These are phyloP conservation scores for Stromatinia cepivora DNA, from an alignment of 2,329 filamentous ascomycete species.

Conservation along the genomic window DNA sequence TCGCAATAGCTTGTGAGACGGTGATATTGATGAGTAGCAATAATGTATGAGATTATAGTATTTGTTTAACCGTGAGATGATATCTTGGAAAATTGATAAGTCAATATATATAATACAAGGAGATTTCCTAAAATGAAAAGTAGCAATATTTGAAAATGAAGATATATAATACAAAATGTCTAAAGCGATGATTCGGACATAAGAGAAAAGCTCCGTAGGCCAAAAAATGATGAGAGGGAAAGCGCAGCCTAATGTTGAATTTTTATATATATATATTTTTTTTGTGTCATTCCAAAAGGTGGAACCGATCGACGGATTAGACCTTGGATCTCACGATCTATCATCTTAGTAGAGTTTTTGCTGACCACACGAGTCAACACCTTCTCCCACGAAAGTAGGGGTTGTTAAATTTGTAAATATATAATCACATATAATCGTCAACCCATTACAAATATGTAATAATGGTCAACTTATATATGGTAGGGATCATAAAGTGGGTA, in stretches of 20 bases:
- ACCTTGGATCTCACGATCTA: conserved; percentile 20
- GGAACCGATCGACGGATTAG: not conserved
- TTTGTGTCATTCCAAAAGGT: not conserved
- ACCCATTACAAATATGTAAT: too few relatives aligned
- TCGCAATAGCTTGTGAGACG: conserved; percentile 4
- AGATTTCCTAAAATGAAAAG: not conserved
- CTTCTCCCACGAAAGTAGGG: not conserved
- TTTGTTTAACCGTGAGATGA: not conserved
- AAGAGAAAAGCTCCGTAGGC: not conserved
- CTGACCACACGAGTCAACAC: conserved; percentile 12
- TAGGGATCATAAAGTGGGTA: too few relatives aligned
- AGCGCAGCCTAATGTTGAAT: conserved; percentile 9
- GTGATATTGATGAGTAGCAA: conserved; percentile 1
- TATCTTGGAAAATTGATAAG: not conserved
- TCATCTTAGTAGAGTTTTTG: not conserved
- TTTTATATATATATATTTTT: too few relatives aligned
- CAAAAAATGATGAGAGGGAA: not conserved
- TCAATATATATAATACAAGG: not conserved
- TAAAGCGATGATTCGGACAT: not conserved
- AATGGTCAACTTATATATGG: too few relatives aligned
- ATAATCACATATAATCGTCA: too few relatives aligned
- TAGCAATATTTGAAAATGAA: not conserved
- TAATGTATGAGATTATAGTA: not conserved
- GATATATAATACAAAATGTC: conserved; percentile 3
- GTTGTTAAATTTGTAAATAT: too few relatives aligned